Evolutionary conservation across 805 yeast genomes (phyloP), one percentile per base, ranked within the genome.

Genomic region (Sugiyamaella mastotermitis): DNA sequence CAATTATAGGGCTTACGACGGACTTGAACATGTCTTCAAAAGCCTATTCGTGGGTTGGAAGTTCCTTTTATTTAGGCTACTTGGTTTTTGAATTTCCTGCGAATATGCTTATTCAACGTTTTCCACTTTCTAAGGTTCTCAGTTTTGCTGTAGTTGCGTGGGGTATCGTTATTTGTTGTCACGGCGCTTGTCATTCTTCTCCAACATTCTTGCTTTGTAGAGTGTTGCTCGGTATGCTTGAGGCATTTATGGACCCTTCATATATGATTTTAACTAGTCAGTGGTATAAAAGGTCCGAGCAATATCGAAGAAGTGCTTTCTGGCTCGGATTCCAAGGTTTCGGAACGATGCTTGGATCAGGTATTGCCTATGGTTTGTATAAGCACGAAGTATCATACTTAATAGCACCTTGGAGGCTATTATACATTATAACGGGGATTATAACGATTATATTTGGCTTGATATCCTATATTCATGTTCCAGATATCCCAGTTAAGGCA

Each of bases 61-160:
- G 79, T 1, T 68, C 75, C 6, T 78, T 78, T 47, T 78, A 77
- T 50, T 53, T 81, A 26, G 88, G 87, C 3, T 82, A 79, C 52
- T 55, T 81, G 35, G 63, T 62, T 6, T 78, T 76, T 50, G 79
- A 75, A 47, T 58, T 71, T 38, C 74, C 78, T 3, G 66, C 72
- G 2, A 55, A 65, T 9, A 51, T 61, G 33, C 34, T 68, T 1
- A 51, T 78, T 18, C 87, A 81, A 55, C 65, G 63, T 38, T 70
- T 76, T 37, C 82, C 80, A 2, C 65, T 80, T 45, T 68, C 77
- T 4, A 75, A 72, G 46, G 58, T 75, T 3, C 63, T 71, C 3
- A 61, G 74, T 8, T 43, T 56, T 1, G 68, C 69, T 42, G 69
- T 80, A 27, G 50, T 76, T n/a, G 31, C 72, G 0, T 81, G 88